Evolutionary conservation across 2,329 filamentous ascomycete genomes (phyloP), one percentile per base, ranked within the genome.

Genomic region (Hypoxylon rubiginosum): DNA sequence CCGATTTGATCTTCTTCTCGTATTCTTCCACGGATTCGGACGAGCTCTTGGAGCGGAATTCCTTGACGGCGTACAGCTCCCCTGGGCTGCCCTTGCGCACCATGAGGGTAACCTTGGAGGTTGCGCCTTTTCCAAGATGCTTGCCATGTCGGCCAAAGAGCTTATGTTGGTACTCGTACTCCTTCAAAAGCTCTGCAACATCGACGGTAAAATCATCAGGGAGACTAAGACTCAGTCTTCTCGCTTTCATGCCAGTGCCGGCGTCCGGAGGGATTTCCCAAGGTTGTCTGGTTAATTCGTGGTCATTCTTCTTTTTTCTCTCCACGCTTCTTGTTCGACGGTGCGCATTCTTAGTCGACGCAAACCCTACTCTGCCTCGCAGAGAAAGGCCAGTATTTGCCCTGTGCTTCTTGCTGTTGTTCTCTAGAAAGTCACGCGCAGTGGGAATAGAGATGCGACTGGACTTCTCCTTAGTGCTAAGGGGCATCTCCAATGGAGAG

Each of bases 1-100:
- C 94, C 1, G 92, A 94, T 79, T 95, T 97, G 82, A 97, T 92
- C 83, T 97, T 96, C 79, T 93, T 91, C 70, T 92, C 87, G 78
- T 97, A 97, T 54, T 96, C 92, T 30, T 88, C 85, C 67, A 87
- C 83, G 9, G 86, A 89, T 76, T 97, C 93, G 43, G 85, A 84
- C 34, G 86, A 84, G 36, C 89, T 89, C 78, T 92, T 91, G 69
- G 88, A 86, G 10, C 93, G 89, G 77, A 97, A 97, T 74, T 96
- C 92, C 81, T 97, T 97, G 72, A 97, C 93, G 0, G 94, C 94
- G 71, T 91, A 94, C 7, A 93, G 80, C 73, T 93, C 90, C 41
- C 83, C 83, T 4, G 85, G 81, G 63, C 81, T 85, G 32, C 89
- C 90, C 77, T 91, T 93, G 68, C 90, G 87, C 62, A 84, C 84